Base-by-base conservation (phyloP, 352 stramenopile genomes). In the Globisporangium cylindrosporum region DNA sequence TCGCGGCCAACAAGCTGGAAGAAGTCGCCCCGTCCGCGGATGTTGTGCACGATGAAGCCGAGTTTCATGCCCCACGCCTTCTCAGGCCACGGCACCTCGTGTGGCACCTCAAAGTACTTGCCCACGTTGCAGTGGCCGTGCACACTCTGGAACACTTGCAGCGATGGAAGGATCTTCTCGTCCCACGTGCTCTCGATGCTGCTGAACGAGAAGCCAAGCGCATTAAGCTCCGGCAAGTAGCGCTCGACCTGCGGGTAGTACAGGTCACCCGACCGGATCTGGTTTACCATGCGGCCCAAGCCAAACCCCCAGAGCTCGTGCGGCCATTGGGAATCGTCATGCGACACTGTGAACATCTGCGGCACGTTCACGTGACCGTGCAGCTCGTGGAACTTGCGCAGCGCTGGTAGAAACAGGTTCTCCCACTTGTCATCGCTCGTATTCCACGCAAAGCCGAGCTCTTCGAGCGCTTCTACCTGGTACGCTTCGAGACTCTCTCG, bases 11-110 rank as follows among this genome's bases (percentile, higher is more conserved):
- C 70, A 63, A 89, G 82, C 15, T 74, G 43, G 53, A 79, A 78
- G 57, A 76, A 89, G 46, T 87, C 73, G 43, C 75, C 77, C 34
- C 79, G 72, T 46, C 70, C 74, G 15, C 77, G 75, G 61, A 90
- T 88, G 66, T 89, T 85, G 32, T 73, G 71, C 24, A 83, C 84
- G 63, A 88, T 78, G 54, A 79, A 84, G 29, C 84, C 84, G 53
- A 91, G 72, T 5, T 75, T 66, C 34, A 77, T 61, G 15, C 78
- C 79, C 71, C 75, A 80, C 36, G 73, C 74, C 9, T 49, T 64
- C 24, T 36, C 4, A 1, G 80, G 72, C 80, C 82, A 91, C 1
- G 72, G 74, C 10, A 62, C 29, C 6, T 77, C 46, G 54, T 75
- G 53, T 1, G 79, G 78, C 1, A 89, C 78, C 2, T 71, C 68